These are phyloP conservation scores for Inga laurina DNA, from an alignment of 306 rosid genomes.

Conservation along the genomic window DNA sequence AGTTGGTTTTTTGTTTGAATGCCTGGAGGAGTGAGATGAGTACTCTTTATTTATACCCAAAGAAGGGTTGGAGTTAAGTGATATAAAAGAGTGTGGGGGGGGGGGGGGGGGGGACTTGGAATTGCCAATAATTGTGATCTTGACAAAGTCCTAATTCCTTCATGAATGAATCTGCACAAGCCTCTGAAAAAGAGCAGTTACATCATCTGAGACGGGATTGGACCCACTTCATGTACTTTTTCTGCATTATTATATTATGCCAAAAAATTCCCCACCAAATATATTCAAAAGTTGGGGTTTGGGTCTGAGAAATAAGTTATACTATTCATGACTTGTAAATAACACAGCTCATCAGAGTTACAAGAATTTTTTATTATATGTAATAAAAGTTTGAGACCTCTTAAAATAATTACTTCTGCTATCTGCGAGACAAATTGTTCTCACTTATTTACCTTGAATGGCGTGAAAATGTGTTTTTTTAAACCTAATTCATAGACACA, in stretches of 20 bases:
- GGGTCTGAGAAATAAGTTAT: background rate
- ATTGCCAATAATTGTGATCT: background rate
- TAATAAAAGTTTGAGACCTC: too few species aligned
- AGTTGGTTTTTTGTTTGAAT: background rate
- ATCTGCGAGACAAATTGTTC: too few species aligned
- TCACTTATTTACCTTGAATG: too few species aligned
- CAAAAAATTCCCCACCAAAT: background rate
- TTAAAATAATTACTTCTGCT: too few species aligned
- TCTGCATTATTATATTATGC: background rate
- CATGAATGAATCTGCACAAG: background rate
- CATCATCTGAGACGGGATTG: background rate
- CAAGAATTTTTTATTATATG: too few species aligned
- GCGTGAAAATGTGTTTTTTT: too few species aligned
- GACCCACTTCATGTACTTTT: background rate
- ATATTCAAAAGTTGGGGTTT: too few species aligned
- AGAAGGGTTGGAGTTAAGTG: constrained; percentile 31
- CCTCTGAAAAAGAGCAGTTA: background rate
- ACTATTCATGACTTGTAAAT: background rate
- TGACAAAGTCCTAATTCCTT: background rate
- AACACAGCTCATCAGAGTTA: background rate
- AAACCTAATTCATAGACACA: too few species aligned
- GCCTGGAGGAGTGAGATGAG: constrained; percentile 23
- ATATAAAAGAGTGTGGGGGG: background rate
- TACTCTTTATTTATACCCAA: constrained; percentile 44
- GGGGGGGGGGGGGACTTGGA: background rate